Conservation (phyloP, 805 yeast genomes). For the Lipomyces orientalis region DNA sequence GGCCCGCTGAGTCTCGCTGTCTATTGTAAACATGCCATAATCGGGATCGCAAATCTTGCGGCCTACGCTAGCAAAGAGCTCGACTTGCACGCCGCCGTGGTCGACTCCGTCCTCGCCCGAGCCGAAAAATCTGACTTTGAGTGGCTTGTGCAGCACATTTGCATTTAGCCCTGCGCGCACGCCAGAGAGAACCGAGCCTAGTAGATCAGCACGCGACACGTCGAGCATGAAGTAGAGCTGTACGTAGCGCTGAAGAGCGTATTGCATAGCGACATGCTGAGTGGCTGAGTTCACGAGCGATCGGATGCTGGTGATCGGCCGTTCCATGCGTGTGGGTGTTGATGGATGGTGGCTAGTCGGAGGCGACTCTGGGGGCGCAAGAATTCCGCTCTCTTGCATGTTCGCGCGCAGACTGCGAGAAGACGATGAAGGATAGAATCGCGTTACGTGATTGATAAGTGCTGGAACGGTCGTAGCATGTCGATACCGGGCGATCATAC, state of each 20-base stretch:
- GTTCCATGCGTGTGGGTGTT: not conserved
- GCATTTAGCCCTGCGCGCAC: conserved; percentile 28
- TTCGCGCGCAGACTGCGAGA: conserved; percentile 14
- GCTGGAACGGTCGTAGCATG: conserved; percentile 14
- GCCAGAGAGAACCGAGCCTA: conserved; percentile 31
- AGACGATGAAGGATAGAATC: conserved; percentile 19
- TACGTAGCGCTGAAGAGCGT: conserved; percentile 20
- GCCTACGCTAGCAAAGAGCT: conserved; percentile 41
- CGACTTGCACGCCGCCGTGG: conserved; percentile 45
- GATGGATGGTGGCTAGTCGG: not conserved
- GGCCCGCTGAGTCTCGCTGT: conserved; percentile 30
- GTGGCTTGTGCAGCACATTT: conserved; percentile 37
- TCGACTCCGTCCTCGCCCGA: conserved; percentile 43
- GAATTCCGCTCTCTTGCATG: not conserved
- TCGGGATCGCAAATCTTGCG: conserved; percentile 31
- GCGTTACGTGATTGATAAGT: conserved; percentile 16
- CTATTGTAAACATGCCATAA: conserved; percentile 34
- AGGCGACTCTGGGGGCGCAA: not conserved
- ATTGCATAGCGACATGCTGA: conserved; percentile 15
- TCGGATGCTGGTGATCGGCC: not conserved
- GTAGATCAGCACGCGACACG: conserved; percentile 35
- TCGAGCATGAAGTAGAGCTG: conserved; percentile 34
- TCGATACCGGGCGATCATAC: conserved; percentile 18
- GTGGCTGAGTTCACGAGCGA: conserved; percentile 3
- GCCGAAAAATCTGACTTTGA: conserved; percentile 40